A percentile compares a stretch with the other conserved stretches of the same genome.
Evolutionary conservation across 257 asterid genomes (phyloP).

Genomic region (Solanum verrucosum): DNA sequence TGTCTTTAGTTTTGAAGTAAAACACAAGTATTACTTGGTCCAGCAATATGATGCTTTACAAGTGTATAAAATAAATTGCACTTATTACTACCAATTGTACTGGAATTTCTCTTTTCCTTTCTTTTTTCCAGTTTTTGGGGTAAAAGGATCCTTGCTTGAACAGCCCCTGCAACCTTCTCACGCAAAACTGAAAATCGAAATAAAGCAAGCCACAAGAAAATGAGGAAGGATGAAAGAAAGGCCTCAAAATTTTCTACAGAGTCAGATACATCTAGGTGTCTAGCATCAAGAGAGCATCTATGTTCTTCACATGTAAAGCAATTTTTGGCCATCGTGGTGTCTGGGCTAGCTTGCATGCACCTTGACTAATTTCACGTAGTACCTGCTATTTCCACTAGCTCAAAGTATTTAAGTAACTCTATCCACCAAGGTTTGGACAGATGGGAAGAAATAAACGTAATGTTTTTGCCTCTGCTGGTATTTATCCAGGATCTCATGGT

Average conservation of each 20-base stretch:
- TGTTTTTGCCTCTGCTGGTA: not conserved
- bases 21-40: not conserved
- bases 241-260: not conserved
- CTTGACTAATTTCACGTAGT: not conserved
- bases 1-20: not conserved
- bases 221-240: not conserved
- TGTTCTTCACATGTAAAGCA: not conserved
- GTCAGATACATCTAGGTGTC: not conserved
- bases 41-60: not conserved
- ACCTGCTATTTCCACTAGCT: not conserved
- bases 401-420: not conserved
- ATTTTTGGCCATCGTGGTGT: not conserved
- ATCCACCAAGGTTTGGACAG: not conserved
- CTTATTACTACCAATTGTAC: not conserved
- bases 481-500: not conserved
- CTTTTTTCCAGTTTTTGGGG: not conserved
- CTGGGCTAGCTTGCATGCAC: not conserved
- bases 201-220: not conserved
- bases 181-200: not conserved
- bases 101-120: not conserved
- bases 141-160: not conserved
- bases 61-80: not conserved
- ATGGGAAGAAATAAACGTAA: not conserved
- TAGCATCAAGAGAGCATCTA: not conserved
- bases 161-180: not conserved